Percentiles rank a stretch among this genome's conserved stretches.
phyloP scores from a whole-genome alignment of 2,329 filamentous ascomycete species.

The Diplodia seriata region DNA sequence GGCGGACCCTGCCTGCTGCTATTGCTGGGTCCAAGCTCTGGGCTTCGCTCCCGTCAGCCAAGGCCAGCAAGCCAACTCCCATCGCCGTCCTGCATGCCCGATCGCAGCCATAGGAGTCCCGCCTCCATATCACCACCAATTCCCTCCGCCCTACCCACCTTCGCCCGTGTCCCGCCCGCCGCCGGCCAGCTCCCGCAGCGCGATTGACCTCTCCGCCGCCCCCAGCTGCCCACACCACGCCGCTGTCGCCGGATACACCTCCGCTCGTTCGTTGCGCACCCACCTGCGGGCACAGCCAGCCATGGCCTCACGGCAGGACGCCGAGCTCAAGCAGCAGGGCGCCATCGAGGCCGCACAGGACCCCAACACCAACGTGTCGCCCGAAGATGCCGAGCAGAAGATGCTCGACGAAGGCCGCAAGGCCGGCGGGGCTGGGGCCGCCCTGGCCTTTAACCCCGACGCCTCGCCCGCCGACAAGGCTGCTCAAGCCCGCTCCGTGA shows the following conservation, averaged over 20 bases:
- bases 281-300: constrained; percentile 28
- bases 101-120: constrained; percentile 5
- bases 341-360: constrained; percentile 78
- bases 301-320: constrained; percentile 34
- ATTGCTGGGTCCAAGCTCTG: constrained; percentile 24
- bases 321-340: constrained; percentile 82
- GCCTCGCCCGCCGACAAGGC: constrained; percentile 84
- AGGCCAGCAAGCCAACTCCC: constrained; percentile 26
- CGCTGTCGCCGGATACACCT: constrained; percentile 20
- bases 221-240: constrained; percentile 9
- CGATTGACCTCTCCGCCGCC: constrained; percentile 10
- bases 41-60: constrained; percentile 25
- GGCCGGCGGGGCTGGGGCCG: constrained; percentile 75
- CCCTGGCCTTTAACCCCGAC: constrained; percentile 87
- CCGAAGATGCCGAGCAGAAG: constrained; percentile 74
- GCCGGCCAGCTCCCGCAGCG: not conserved
- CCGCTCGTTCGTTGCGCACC: constrained; percentile 15
- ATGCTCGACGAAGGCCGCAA: constrained; percentile 79
- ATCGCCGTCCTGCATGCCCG: constrained; percentile 14
- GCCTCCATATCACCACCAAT: constrained; percentile 12
- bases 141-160: constrained; percentile 6
- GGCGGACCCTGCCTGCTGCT: not conserved
- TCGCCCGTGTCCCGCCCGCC: constrained; percentile 7
- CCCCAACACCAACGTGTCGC: constrained; percentile 69
- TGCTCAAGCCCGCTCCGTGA: constrained; percentile 76